These are phyloP conservation scores for Auriscalpium vulgare DNA, from an alignment of 768 basidiomycete species.

Conservation along the genomic window DNA sequence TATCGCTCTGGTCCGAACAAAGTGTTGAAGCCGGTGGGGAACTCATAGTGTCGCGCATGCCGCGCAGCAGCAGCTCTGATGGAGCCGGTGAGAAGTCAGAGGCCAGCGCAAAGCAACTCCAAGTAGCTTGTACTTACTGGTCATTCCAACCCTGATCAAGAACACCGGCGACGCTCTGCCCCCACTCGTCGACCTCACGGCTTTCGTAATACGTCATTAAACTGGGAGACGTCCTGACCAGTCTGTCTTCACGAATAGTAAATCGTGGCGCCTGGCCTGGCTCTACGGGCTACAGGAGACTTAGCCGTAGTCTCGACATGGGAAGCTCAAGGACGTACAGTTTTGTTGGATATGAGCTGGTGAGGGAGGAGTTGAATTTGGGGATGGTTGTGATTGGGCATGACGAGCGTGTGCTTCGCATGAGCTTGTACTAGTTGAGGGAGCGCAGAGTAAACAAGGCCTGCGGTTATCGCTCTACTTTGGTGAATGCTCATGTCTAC, in stretches of 20 bases:
- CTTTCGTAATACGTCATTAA: constrained; percentile 79
- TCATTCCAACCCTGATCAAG: constrained; percentile 85
- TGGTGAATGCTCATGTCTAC: too few species aligned
- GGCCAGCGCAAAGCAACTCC: too few species aligned
- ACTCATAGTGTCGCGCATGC: constrained; percentile 75
- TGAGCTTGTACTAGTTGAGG: constrained; percentile 78
- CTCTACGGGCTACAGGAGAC: constrained; percentile 56
- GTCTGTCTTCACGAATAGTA: constrained; percentile 66
- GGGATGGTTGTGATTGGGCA: constrained; percentile 39
- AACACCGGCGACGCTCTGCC: constrained; percentile 82
- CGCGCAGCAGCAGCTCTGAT: constrained; percentile 50
- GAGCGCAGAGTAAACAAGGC: constrained; percentile 66
- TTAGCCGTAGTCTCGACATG: constrained; percentile 7
- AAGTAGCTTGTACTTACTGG: constrained; percentile 41
- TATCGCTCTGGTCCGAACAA: constrained; percentile 80
- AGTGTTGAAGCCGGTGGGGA: constrained; percentile 86
- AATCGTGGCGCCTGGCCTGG: constrained; percentile 56
- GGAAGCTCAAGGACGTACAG: constrained; percentile 28
- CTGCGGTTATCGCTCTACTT: constrained; percentile 29
- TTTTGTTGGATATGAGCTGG: constrained; percentile 83
- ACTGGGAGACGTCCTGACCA: constrained; percentile 63
- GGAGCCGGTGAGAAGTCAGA: too few species aligned
- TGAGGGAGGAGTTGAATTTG: constrained; percentile 73
- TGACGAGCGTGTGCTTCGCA: constrained; percentile 58
- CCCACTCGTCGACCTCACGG: constrained; percentile 89